Conservation (phyloP, 192 early-diverging fungal genomes). For the Kappamyces sp. region DNA sequence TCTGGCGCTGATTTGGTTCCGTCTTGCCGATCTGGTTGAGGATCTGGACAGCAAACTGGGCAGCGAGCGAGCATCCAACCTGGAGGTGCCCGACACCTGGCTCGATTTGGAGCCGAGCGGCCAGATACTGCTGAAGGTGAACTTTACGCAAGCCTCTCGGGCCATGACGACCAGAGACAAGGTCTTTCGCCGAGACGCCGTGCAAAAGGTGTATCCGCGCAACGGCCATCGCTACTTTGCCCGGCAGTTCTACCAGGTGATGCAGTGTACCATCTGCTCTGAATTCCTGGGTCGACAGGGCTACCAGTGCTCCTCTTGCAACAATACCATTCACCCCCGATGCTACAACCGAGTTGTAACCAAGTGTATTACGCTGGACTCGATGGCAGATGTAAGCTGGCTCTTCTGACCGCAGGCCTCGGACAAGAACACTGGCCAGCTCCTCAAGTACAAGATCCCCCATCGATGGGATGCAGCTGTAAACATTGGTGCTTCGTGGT, state of each 20-base stretch:
- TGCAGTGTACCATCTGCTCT: slow-evolving; percentile 89
- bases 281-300: slow-evolving; percentile 81
- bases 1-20: slow-evolving; percentile 84
- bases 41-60: slow-evolving; percentile 49
- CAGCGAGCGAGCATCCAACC: slow-evolving; percentile 6
- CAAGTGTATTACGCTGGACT: slow-evolving; percentile 69
- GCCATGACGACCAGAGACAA: slow-evolving; percentile 58
- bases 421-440: slow-evolving; percentile 60
- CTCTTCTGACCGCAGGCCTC: slow-evolving; percentile 32
- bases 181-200: slow-evolving; percentile 34
- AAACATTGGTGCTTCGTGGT: slow-evolving; percentile 87
- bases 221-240: slow-evolving; percentile 90
- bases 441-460: slow-evolving; percentile 85
- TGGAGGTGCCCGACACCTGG: slow-evolving; percentile 69
- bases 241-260: slow-evolving; percentile 83
- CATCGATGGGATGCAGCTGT: slow-evolving; percentile 84
- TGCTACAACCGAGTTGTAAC: slow-evolving; percentile 85
- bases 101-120: slow-evolving; percentile 92
- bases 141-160: slow-evolving; percentile 54
- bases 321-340: slow-evolving; percentile 81
- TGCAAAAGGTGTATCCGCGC: slow-evolving; percentile 42
- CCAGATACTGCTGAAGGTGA: slow-evolving; percentile 76
- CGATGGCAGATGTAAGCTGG: slow-evolving; percentile 8
- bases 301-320: slow-evolving; percentile 90
- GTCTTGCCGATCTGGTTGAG: slow-evolving; percentile 83